Conservation (phyloP, 345 rosid species). For the Pelargonium nanum region DNA sequence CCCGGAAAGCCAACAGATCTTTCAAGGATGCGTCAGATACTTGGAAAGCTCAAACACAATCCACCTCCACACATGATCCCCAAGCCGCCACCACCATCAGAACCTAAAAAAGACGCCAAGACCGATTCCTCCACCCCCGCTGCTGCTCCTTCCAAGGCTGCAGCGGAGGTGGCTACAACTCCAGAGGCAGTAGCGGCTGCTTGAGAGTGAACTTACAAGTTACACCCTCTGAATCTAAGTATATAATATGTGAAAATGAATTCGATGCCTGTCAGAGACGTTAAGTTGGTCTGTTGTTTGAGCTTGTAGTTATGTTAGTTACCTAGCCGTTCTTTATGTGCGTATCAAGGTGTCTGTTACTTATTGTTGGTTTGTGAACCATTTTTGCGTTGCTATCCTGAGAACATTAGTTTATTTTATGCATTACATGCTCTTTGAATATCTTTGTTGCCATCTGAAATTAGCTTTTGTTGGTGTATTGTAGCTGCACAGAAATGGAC, state of each 20-base stretch:
- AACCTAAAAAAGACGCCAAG: constrained; percentile 27
- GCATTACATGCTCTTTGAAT: too few relatives aligned
- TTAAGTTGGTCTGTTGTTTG: too few relatives aligned
- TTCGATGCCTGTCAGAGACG: too few relatives aligned
- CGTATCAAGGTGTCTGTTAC: not conserved
- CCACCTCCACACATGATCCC: constrained; percentile 73
- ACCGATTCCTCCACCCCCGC: constrained; percentile 8
- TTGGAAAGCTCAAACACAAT: constrained; percentile 61
- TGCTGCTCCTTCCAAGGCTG: constrained; percentile 12
- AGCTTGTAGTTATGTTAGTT: not conserved
- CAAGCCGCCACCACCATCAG: constrained; percentile 33
- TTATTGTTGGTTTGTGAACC: not conserved
- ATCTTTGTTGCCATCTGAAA: too few relatives aligned
- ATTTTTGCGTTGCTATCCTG: not conserved
- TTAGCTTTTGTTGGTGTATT: too few relatives aligned
- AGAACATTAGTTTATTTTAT: not conserved
- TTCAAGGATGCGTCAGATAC: constrained; percentile 73
- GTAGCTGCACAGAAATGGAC: too few relatives aligned
- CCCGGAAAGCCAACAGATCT: constrained; percentile 86
- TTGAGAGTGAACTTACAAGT: constrained; percentile 12
- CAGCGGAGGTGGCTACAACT: constrained; percentile 3
- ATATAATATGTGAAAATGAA: not conserved
- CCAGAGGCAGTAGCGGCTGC: constrained; percentile 15
- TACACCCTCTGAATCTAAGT: constrained; percentile 3
- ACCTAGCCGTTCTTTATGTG: not conserved